Conservation (phyloP, 306 rosid species). For the Acacia melanoxylon region DNA sequence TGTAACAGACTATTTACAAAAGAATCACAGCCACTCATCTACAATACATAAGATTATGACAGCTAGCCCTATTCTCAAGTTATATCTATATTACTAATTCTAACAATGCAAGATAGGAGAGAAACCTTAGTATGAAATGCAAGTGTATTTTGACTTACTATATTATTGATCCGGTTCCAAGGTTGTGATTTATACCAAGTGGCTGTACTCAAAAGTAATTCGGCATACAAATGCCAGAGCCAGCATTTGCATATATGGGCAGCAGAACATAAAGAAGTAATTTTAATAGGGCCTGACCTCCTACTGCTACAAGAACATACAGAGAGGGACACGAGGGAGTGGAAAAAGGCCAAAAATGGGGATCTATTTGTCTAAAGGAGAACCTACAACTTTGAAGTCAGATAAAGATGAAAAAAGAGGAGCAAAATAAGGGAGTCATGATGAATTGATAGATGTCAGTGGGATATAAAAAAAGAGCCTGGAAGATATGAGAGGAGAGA, state of each 20-base stretch:
- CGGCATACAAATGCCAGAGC: background rate
- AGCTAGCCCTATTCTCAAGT: too few relatives aligned
- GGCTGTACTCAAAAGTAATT: background rate
- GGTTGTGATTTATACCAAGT: background rate
- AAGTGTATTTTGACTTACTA: background rate
- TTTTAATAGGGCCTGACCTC: background rate
- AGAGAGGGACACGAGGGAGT: background rate
- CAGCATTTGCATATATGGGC: background rate
- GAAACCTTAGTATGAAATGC: background rate
- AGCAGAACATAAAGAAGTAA: background rate
- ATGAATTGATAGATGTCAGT: background rate
- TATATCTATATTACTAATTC: too few relatives aligned
- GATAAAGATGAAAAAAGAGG: background rate
- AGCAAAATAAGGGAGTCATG: background rate
- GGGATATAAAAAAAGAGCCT: background rate
- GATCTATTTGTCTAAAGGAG: background rate
- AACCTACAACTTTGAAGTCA: background rate
- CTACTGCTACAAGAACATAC: background rate
- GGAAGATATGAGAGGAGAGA: too few relatives aligned
- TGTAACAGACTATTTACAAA: too few relatives aligned
- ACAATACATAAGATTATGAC: too few relatives aligned
- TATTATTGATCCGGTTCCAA: background rate
- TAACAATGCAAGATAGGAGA: background rate
- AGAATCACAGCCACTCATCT: too few relatives aligned
- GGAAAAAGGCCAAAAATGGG: background rate